phyloP scores from a whole-genome alignment of 179 eudicot genomes.

The Silene coronaria region DNA sequence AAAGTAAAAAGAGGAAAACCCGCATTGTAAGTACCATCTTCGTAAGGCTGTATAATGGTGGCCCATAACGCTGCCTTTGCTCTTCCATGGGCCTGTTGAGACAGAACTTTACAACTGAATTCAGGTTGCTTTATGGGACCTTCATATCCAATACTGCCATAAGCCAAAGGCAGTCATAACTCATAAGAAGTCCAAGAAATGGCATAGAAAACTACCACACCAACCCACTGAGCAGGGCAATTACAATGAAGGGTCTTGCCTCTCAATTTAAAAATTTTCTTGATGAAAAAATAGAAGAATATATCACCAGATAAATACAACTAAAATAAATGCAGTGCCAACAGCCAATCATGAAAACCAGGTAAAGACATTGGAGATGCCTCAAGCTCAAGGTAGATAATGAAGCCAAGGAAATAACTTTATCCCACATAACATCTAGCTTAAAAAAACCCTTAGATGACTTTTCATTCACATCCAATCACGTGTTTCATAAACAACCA shows the following conservation, averaged over 20 bases:
- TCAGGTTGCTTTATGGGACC: not conserved
- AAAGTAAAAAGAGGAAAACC: conserved; percentile 48
- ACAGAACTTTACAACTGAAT: conserved; percentile 15
- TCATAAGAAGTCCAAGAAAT: not conserved
- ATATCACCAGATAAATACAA: not conserved
- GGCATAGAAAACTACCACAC: not conserved
- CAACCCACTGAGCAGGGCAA: not conserved
- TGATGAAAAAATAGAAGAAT: not conserved
- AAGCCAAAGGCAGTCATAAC: not conserved
- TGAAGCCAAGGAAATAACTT: not conserved
- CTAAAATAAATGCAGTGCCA: not conserved
- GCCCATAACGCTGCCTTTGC: conserved; percentile 93
- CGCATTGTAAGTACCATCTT: conserved; percentile 65
- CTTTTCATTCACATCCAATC: not conserved
- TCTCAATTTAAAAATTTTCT: not conserved
- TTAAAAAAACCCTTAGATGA: not conserved
- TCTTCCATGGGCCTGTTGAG: conserved; percentile 94
- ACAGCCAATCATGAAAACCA: not conserved
- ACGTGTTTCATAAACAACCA: not conserved
- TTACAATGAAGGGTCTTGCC: not conserved
- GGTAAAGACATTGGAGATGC: not conserved
- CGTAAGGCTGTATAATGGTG: conserved; percentile 87
- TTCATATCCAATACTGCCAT: not conserved
- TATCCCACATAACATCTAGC: not conserved
- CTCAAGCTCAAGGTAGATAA: not conserved